phyloP scores from a whole-genome alignment of 352 stramenopile genomes.

The Globisporangium irregulare region DNA sequence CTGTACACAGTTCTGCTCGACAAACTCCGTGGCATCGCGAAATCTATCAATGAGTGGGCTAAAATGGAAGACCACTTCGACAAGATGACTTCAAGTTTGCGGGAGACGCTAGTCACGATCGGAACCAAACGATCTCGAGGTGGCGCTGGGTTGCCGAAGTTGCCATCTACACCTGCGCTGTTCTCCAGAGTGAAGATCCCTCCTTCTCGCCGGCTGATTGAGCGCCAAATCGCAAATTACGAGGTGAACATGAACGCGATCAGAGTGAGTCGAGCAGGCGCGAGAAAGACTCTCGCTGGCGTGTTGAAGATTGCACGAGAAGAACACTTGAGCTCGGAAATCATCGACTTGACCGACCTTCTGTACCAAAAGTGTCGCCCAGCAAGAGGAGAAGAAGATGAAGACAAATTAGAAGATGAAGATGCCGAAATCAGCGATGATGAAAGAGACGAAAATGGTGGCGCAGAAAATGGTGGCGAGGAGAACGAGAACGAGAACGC shows the following conservation, averaged over 20 bases:
- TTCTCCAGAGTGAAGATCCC: constrained; percentile 62
- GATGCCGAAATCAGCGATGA: constrained; percentile 24
- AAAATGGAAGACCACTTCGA: constrained; percentile 73
- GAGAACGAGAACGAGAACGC: constrained; percentile 22
- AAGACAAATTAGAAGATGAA: constrained; percentile 33
- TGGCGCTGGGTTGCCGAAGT: constrained; percentile 17
- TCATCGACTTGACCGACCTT: constrained; percentile 50
- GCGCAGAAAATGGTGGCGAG: constrained; percentile 19
- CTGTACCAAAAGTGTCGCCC: constrained; percentile 54
- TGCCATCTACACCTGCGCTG: constrained; percentile 36
- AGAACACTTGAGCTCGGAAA: constrained; percentile 53
- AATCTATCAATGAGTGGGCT: constrained; percentile 67
- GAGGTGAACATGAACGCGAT: constrained; percentile 51
- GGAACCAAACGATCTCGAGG: constrained; percentile 40
- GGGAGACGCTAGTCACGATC: constrained; percentile 46
- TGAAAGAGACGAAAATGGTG: constrained; percentile 18
- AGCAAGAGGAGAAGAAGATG: constrained; percentile 35
- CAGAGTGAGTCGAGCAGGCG: constrained; percentile 39
- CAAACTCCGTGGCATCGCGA: constrained; percentile 56
- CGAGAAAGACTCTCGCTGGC: constrained; percentile 45
- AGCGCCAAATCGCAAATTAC: constrained; percentile 72
- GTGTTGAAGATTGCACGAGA: constrained; percentile 62
- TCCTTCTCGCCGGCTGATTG: constrained; percentile 59
- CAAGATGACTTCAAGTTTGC: constrained; percentile 53
- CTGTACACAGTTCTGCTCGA: constrained; percentile 71